Evolutionary conservation across 352 stramenopile genomes (phyloP).

Genomic region (Phytophthora colocasiae): DNA sequence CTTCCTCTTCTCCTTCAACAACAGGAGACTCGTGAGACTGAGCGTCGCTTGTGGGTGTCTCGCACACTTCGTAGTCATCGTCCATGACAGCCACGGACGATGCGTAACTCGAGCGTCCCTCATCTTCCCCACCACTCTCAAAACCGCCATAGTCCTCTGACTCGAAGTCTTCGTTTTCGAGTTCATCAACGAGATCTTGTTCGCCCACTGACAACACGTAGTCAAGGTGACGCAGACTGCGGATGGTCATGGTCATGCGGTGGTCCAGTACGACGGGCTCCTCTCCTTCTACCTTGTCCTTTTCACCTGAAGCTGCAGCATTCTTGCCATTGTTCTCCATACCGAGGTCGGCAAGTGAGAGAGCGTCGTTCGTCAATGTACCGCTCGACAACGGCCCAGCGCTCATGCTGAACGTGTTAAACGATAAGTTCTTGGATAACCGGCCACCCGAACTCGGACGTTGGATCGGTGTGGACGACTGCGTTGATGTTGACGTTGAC

Average conservation of each 20-base stretch:
- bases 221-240: constrained; percentile 55
- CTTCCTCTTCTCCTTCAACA: constrained; percentile 41
- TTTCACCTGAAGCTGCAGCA: constrained; percentile 3
- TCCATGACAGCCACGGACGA: constrained; percentile 73
- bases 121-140: constrained; percentile 43
- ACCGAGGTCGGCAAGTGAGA: constrained; percentile 52
- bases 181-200: constrained; percentile 39
- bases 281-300: constrained; percentile 21
- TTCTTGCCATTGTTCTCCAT: constrained; percentile 24
- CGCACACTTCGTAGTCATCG: constrained; percentile 36
- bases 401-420: constrained; percentile 30
- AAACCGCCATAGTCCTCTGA: constrained; percentile 39
- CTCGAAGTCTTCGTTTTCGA: constrained; percentile 35
- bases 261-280: constrained; percentile 61
- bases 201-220: constrained; percentile 48
- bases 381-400: constrained; percentile 17
- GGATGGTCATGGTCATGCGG: constrained; percentile 43
- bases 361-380: constrained; percentile 50
- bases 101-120: constrained; percentile 44
- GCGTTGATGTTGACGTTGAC: constrained; percentile 26
- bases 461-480: constrained; percentile 23
- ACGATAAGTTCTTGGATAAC: constrained; percentile 27
- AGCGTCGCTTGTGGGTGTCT: constrained; percentile 30
- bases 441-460: constrained; percentile 21
- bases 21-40: constrained; percentile 34